Evolutionary conservation across 1,284 basidiomycete genomes (phyloP).

Genomic region (Leccinum angustisporum): DNA sequence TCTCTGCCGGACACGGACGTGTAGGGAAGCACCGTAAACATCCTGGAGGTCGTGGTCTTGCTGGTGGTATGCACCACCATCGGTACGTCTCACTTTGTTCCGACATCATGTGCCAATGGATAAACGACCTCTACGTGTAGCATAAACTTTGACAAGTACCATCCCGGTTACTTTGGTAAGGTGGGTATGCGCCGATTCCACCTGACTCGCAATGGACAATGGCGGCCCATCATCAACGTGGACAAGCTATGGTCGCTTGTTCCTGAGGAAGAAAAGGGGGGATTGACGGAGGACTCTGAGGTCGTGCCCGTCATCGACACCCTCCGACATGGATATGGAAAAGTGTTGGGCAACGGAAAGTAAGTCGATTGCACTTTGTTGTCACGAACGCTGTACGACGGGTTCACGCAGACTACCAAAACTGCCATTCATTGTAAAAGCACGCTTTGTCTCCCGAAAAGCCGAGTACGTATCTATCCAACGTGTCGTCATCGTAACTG

Average conservation of each 20-base stretch:
- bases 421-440: slow-evolving; percentile 93
- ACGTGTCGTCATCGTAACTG: slow-evolving; percentile 5
- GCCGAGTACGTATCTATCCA: slow-evolving; percentile 72
- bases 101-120: neutral
- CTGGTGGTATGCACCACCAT: slow-evolving; percentile 99
- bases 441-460: slow-evolving; percentile 85
- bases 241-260: slow-evolving; percentile 90
- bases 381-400: slow-evolving; percentile 1
- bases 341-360: slow-evolving; percentile 88
- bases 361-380: slow-evolving; percentile 40
- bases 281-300: slow-evolving; percentile 64
- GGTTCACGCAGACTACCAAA: slow-evolving; percentile 60
- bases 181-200: slow-evolving; percentile 99
- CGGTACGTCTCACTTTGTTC: slow-evolving; percentile 53
- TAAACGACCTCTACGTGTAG: slow-evolving; percentile 36
- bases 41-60: slow-evolving; percentile 99
- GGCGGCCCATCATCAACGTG: slow-evolving; percentile 95
- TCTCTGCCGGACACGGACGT: slow-evolving; percentile 99
- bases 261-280: slow-evolving; percentile 75
- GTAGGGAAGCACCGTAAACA: slow-evolving; percentile 99
- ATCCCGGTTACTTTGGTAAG: slow-evolving; percentile 99
- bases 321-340: slow-evolving; percentile 83
- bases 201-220: slow-evolving; percentile 86
- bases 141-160: slow-evolving; percentile 92
- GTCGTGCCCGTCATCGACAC: slow-evolving; percentile 92